A percentile compares a stretch with the other conserved stretches of the same genome.
Evolutionary conservation across 495 filamentous ascomycete species (phyloP).

Genomic region (Neurospora cerealis): DNA sequence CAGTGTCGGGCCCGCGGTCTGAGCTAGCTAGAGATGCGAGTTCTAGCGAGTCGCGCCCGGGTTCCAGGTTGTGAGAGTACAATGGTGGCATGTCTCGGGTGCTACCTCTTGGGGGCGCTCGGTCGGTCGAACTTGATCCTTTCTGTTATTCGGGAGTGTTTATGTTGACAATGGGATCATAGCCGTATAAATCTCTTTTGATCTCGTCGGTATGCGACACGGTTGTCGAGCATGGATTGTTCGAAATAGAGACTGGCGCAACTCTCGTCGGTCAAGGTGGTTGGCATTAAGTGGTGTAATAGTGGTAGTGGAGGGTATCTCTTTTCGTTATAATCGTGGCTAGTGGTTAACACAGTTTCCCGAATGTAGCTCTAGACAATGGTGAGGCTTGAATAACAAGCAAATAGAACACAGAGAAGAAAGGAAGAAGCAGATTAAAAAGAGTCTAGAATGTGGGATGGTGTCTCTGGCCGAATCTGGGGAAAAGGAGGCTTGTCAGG

Average conservation of each 20-base stretch:
- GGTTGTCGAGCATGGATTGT: neutral
- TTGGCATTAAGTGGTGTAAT: neutral
- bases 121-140: neutral
- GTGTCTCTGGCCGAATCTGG: neutral
- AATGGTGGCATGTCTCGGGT: constrained; percentile 27
- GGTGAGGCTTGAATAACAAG: neutral
- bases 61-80: constrained; percentile 37
- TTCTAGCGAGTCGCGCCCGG: constrained; percentile 84
- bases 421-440: neutral
- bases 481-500: neutral
- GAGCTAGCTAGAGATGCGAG: constrained; percentile 89
- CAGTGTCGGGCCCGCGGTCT: constrained; percentile 49
- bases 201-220: neutral
- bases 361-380: neutral
- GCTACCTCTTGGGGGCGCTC: neutral
- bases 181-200: neutral
- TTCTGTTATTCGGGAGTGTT: neutral
- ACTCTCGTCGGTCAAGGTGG: neutral
- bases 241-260: neutral
- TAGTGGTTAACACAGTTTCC: neutral
- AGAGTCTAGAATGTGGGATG: neutral
- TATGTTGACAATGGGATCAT: neutral
- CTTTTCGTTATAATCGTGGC: neutral
- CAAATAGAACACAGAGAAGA: neutral
- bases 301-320: neutral